A percentile compares a stretch with the other conserved stretches of the same genome.
These are phyloP conservation scores for Candida alai DNA, from an alignment of 805 yeast genomes.

Conservation along the genomic window DNA sequence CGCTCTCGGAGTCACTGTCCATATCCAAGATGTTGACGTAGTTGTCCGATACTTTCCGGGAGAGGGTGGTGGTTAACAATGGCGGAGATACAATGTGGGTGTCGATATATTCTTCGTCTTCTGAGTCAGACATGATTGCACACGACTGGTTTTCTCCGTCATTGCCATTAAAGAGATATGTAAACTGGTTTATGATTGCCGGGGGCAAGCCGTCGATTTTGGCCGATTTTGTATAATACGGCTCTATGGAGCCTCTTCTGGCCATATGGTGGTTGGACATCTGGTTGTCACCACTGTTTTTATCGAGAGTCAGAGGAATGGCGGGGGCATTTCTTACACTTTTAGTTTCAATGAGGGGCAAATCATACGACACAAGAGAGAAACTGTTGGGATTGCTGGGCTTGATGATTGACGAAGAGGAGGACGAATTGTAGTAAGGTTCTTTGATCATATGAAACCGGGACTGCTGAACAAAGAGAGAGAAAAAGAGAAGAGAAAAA, in stretches of 20 bases:
- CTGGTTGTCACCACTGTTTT: too few species aligned
- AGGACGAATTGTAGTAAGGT: constrained; percentile 12
- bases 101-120: constrained; percentile 9
- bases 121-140: constrained; percentile 12
- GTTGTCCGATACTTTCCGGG: constrained; percentile 13
- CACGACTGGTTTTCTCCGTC: constrained; percentile 7
- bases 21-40: too few species aligned
- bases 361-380: constrained; percentile 9
- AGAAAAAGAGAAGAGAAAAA: constrained; percentile 1
- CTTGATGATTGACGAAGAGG: constrained; percentile 9
- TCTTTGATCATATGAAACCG: constrained; percentile 12
- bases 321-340: too few species aligned
- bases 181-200: constrained; percentile 2
- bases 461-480: constrained; percentile 2
- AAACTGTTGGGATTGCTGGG: constrained; percentile 10
- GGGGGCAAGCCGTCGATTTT: constrained; percentile 7
- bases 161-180: constrained; percentile 1
- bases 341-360: constrained; percentile 6
- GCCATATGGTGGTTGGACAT: too few species aligned
- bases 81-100: constrained; percentile 1
- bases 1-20: constrained; percentile 9
- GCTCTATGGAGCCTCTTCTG: constrained; percentile 15
- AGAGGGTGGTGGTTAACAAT: background rate
- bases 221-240: constrained; percentile 12
- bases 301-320: too few species aligned